phyloP scores from a whole-genome alignment of 1,139 yeast species.

The Eremothecium gossypii region DNA sequence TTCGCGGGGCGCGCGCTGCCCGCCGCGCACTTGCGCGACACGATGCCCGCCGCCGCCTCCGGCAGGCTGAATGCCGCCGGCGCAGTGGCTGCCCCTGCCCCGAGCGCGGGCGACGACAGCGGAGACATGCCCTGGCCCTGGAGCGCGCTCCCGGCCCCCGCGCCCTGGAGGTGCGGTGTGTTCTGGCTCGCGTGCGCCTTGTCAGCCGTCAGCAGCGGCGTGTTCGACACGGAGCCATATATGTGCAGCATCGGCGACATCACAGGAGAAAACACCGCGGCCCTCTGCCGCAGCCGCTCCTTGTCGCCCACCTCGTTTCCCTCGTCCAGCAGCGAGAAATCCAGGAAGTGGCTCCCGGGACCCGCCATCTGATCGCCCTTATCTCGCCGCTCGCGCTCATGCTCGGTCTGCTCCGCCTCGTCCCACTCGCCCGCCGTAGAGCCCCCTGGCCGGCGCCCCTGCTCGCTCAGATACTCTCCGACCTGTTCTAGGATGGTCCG shows the following conservation, averaged over 20 bases:
- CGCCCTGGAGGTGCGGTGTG: slow-evolving; percentile 12
- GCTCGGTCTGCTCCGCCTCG: not conserved
- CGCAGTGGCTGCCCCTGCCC: slow-evolving; percentile 14
- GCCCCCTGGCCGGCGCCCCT: not conserved
- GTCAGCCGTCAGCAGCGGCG: slow-evolving; percentile 13
- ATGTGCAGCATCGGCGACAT: slow-evolving; percentile 23
- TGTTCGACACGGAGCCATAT: slow-evolving; percentile 9
- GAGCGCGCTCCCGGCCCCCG: slow-evolving; percentile 2
- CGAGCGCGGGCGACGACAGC: slow-evolving; percentile 24
- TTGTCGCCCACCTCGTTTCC: not conserved
- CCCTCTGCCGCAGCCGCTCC: too few species aligned
- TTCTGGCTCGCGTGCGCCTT: slow-evolving; percentile 6
- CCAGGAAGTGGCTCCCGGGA: slow-evolving; percentile 3
- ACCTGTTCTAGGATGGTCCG: slow-evolving; percentile 28
- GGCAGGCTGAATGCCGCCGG: slow-evolving; percentile 15
- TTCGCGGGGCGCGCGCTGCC: not conserved
- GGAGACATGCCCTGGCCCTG: slow-evolving; percentile 16
- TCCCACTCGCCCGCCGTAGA: not conserved
- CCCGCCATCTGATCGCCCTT: slow-evolving; percentile 1
- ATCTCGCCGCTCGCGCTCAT: slow-evolving; percentile 6
- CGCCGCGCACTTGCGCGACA: slow-evolving; percentile 9
- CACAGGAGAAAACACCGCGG: slow-evolving; percentile 19
- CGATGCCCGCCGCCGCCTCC: slow-evolving; percentile 17
- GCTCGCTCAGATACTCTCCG: slow-evolving; percentile 23
- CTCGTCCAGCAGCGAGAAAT: slow-evolving; percentile 6